Evolutionary conservation across 2,329 filamentous ascomycete species (phyloP).

Genomic region (Sphaerostilbella broomeana): DNA sequence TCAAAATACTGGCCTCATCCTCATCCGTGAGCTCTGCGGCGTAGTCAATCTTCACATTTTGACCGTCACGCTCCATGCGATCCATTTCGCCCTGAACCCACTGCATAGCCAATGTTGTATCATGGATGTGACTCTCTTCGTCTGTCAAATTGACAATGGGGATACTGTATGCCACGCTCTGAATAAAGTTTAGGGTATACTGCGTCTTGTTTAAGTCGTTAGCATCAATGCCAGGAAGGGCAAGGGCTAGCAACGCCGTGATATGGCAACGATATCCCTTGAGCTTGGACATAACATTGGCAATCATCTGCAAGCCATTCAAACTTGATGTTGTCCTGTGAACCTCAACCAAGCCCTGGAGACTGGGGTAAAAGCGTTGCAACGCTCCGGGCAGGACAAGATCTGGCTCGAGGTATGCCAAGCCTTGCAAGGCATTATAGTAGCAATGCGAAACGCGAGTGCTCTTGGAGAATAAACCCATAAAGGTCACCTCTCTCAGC

Average conservation of each 20-base stretch:
- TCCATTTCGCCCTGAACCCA: constrained; percentile 96
- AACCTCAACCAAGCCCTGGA: constrained; percentile 94
- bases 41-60: constrained; percentile 81
- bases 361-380: constrained; percentile 92
- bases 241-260: constrained; percentile 85
- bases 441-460: constrained; percentile 87
- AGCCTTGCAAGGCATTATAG: constrained; percentile 78
- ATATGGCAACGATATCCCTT: constrained; percentile 97
- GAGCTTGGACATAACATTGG: constrained; percentile 81
- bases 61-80: constrained; percentile 82
- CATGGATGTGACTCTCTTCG: constrained; percentile 59
- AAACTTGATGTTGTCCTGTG: constrained; percentile 93
- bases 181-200: constrained; percentile 89
- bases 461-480: constrained; percentile 97
- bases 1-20: constrained; percentile 79
- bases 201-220: constrained; percentile 97
- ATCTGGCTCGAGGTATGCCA: constrained; percentile 86
- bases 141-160: constrained; percentile 69
- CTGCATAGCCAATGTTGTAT: constrained; percentile 72
- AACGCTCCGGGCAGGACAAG: constrained; percentile 88
- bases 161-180: constrained; percentile 92
- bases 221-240: constrained; percentile 90
- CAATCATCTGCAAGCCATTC: constrained; percentile 84
- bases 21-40: constrained; percentile 72
- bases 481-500: constrained; percentile 88